These are phyloP conservation scores for Pseudogymnoascus sp. DNA, from an alignment of 2,329 filamentous ascomycete genomes.

Conservation along the genomic window DNA sequence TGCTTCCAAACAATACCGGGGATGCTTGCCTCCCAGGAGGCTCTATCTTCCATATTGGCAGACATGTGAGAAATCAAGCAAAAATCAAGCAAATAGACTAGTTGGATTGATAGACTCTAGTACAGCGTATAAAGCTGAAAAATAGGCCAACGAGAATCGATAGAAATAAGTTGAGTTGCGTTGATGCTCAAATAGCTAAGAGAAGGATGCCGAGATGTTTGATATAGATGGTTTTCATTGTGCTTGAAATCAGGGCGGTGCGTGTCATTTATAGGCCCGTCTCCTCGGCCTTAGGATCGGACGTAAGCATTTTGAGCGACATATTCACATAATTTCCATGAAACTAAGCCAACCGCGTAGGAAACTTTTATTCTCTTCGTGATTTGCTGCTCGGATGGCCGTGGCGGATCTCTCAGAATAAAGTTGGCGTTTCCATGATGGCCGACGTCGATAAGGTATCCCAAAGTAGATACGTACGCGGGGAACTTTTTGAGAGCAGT, in stretches of 20 bases:
- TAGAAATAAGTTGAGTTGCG: not conserved
- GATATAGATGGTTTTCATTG: not conserved
- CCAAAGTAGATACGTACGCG: not conserved
- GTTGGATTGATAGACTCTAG: not conserved
- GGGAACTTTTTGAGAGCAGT: not conserved
- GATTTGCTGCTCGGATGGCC: not conserved
- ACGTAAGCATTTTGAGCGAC: not conserved
- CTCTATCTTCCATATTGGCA: not conserved
- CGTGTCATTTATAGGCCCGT: not conserved
- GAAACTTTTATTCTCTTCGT: not conserved
- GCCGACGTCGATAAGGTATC: not conserved
- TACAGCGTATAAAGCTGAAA: not conserved
- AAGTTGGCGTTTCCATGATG: not conserved
- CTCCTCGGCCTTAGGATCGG: not conserved
- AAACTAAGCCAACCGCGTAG: not conserved
- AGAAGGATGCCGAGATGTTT: not conserved
- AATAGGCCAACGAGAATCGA: not conserved
- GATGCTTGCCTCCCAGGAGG: not conserved
- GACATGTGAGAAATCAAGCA: not conserved
- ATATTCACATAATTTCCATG: not conserved
- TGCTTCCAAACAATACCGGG: constrained; percentile 5
- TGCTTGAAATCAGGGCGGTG: not conserved
- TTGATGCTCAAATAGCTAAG: not conserved
- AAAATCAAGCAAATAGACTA: not conserved
- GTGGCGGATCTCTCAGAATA: not conserved